Evolutionary conservation across 2,329 filamentous ascomycete species (phyloP).

Genomic region (Ophiostoma perfectum): DNA sequence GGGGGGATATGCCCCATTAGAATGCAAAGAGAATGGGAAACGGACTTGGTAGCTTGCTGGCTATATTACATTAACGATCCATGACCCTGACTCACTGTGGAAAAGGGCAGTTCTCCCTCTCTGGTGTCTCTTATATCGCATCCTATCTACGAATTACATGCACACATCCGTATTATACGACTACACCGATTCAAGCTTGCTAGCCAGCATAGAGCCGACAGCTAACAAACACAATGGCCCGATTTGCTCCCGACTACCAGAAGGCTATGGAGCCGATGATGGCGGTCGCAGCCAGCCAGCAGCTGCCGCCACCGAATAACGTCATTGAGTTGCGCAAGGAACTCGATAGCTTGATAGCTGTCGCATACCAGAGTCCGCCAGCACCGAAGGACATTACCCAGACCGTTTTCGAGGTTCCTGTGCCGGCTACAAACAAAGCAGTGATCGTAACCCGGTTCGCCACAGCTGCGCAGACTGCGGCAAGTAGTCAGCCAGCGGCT

Average conservation of each 20-base stretch:
- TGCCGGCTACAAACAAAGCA: slow-evolving; percentile 16
- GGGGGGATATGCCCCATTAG: too few relatives aligned
- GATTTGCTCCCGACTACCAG: slow-evolving; percentile 25
- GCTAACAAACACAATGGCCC: not conserved
- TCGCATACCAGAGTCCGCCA: not conserved
- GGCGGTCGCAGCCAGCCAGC: slow-evolving; percentile 15
- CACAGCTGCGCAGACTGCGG: slow-evolving; percentile 18
- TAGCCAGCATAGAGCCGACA: not conserved
- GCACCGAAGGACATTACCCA: slow-evolving; percentile 19
- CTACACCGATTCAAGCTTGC: too few relatives aligned
- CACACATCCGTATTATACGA: too few relatives aligned
- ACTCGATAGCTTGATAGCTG: not conserved
- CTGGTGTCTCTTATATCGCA: too few relatives aligned
- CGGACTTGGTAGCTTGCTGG: too few relatives aligned
- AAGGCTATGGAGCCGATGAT: slow-evolving; percentile 21
- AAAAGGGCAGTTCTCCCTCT: too few relatives aligned
- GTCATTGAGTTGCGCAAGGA: slow-evolving; percentile 18
- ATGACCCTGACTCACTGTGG: too few relatives aligned
- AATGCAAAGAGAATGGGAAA: too few relatives aligned
- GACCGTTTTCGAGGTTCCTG: slow-evolving; percentile 20
- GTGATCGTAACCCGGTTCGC: slow-evolving; percentile 25
- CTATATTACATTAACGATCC: too few relatives aligned
- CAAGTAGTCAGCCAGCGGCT: slow-evolving; percentile 20
- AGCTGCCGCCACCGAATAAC: slow-evolving; percentile 4
- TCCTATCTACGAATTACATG: too few relatives aligned